A percentile compares a stretch with the other conserved stretches of the same genome.
phyloP scores from a whole-genome alignment of 2,329 filamentous ascomycete genomes.

The Chrysoporthe cubensis region DNA sequence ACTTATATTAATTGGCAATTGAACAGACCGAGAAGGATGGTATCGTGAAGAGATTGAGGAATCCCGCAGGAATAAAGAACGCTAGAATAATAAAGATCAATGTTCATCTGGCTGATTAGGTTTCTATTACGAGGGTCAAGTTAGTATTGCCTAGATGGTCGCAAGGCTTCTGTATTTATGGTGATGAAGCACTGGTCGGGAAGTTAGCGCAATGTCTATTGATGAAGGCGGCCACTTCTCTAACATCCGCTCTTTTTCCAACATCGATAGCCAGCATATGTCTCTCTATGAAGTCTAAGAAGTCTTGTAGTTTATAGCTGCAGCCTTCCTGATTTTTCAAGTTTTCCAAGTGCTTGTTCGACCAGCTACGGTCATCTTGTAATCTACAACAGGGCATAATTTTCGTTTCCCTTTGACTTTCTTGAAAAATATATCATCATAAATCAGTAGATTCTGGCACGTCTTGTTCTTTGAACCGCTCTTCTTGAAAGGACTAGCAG shows the following conservation, averaged over 20 bases:
- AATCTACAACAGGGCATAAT: neutral
- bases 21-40: neutral
- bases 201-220: neutral
- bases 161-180: neutral
- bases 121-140: too few species aligned
- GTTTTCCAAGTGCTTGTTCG: neutral
- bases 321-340: neutral
- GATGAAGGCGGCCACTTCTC: neutral
- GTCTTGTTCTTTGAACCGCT: neutral
- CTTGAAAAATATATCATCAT: neutral
- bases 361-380: neutral
- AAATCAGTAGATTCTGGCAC: neutral
- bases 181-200: neutral
- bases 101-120: too few species aligned
- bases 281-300: neutral
- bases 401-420: neutral
- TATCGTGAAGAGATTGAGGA: neutral
- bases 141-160: too few species aligned
- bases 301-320: neutral
- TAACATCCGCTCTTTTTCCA: neutral
- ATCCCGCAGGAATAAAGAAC: neutral
- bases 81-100: too few species aligned
- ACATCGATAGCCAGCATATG: neutral
- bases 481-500: neutral
- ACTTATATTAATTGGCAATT: neutral